Evolutionary conservation across 768 basidiomycete genomes (phyloP).

Genomic region (Podaxis rugospora): DNA sequence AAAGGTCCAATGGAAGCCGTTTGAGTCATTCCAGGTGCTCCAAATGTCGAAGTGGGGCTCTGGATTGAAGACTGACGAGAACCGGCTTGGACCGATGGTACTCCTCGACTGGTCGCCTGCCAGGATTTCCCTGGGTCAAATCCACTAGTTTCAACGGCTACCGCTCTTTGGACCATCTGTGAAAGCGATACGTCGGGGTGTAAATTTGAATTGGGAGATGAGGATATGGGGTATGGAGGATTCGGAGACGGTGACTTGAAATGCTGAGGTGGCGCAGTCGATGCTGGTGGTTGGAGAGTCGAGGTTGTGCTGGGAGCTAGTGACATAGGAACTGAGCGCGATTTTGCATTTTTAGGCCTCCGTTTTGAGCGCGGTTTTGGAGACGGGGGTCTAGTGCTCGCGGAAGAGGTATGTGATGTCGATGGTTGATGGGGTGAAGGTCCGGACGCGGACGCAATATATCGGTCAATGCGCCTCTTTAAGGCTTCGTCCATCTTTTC

Average conservation of each 20-base stretch:
- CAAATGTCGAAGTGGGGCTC: too few species aligned
- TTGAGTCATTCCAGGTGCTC: too few species aligned
- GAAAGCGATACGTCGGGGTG: background rate
- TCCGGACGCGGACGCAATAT: background rate
- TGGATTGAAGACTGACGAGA: too few species aligned
- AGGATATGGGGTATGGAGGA: background rate
- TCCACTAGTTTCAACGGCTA: too few species aligned
- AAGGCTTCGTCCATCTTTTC: constrained; percentile 13
- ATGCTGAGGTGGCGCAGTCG: background rate
- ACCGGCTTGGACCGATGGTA: too few species aligned
- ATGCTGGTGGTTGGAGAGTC: background rate
- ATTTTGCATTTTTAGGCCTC: background rate
- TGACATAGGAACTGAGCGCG: background rate
- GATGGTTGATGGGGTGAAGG: background rate
- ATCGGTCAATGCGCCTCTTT: background rate
- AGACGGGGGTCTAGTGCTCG: background rate
- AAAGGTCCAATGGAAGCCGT: too few species aligned
- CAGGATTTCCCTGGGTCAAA: too few species aligned
- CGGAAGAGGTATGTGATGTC: background rate
- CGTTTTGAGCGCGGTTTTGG: background rate
- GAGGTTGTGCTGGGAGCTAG: background rate
- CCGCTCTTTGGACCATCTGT: background rate
- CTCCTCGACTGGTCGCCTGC: too few species aligned
- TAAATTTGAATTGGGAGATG: background rate
- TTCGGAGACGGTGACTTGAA: background rate